phyloP scores from a whole-genome alignment of 129 eudicot species.

The Flaveria robusta region DNA sequence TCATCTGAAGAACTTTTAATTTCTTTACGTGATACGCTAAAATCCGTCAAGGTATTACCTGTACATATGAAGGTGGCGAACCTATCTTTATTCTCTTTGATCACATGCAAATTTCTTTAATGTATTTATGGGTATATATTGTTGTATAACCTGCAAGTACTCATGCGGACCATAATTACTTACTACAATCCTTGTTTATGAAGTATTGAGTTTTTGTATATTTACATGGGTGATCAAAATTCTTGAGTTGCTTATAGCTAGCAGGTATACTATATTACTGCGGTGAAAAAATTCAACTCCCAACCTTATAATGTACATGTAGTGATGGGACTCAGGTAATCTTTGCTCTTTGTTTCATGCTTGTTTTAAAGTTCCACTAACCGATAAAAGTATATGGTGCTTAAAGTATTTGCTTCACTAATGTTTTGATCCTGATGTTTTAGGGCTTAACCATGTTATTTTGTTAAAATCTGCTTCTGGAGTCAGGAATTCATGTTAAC shows the following conservation, averaged over 20 bases:
- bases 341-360: too few species aligned
- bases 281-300: too few species aligned
- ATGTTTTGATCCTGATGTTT: too few species aligned
- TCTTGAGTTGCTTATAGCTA: slow-evolving; percentile 12
- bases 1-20: slow-evolving; percentile 68
- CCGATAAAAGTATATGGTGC: too few species aligned
- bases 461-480: too few species aligned
- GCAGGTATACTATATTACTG: slow-evolving; percentile 6
- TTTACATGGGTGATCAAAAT: background rate
- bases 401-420: too few species aligned
- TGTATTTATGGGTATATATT: background rate
- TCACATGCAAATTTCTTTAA: background rate
- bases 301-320: too few species aligned
- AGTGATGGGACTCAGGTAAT: too few species aligned
- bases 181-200: background rate
- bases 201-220: too few species aligned
- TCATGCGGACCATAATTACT: background rate
- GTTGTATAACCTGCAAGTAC: background rate
- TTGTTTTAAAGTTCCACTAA: too few species aligned
- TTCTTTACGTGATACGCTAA: slow-evolving; percentile 75
- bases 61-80: slow-evolving; percentile 70
- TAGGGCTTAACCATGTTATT: too few species aligned
- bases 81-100: slow-evolving; percentile 23
- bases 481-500: too few species aligned
- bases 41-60: slow-evolving; percentile 81